Percentiles rank a stretch among this genome's conserved stretches.
Conservation (phyloP, 2,329 filamentous ascomycete genomes). For the Ceratocystis harringtonii region DNA sequence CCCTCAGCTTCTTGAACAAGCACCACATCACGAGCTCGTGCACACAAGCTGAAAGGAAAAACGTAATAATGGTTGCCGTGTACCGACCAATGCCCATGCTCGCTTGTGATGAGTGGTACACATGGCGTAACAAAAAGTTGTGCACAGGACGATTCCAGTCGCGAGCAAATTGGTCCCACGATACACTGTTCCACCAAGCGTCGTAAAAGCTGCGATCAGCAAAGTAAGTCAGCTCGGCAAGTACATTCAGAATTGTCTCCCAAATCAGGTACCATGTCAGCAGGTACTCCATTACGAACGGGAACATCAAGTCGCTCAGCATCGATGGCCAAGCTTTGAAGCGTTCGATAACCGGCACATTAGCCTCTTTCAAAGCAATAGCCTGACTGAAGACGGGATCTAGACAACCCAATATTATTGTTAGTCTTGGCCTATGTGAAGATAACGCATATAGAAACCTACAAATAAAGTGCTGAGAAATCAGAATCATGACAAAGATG, state of each 20-base stretch:
- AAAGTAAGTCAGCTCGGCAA: constrained; percentile 63
- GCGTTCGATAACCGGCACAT: constrained; percentile 44
- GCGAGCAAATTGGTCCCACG: constrained; percentile 63
- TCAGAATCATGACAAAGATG: constrained; percentile 63
- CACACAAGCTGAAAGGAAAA: constrained; percentile 53
- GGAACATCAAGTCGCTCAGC: constrained; percentile 60
- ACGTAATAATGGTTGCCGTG: constrained; percentile 60
- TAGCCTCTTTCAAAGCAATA: constrained; percentile 50
- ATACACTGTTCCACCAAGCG: constrained; percentile 49
- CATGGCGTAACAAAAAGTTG: constrained; percentile 61
- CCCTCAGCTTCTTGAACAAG: constrained; percentile 61
- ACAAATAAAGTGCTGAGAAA: constrained; percentile 61
- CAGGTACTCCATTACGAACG: constrained; percentile 65
- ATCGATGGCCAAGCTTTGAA: constrained; percentile 59
- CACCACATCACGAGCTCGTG: constrained; percentile 72
- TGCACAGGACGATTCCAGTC: constrained; percentile 70
- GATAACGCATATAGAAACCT: constrained; percentile 12
- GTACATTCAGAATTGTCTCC: constrained; percentile 58
- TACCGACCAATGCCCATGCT: constrained; percentile 54
- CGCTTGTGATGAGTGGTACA: constrained; percentile 65
- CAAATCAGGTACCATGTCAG: constrained; percentile 71
- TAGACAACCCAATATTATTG: constrained; percentile 17
- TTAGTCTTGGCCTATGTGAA: not conserved
- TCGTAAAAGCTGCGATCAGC: constrained; percentile 61
- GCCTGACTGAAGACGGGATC: constrained; percentile 56